A percentile compares a stretch with the other conserved stretches of the same genome.
Conservation (phyloP, 2,329 filamentous ascomycete genomes). For the Venturia effusa region DNA sequence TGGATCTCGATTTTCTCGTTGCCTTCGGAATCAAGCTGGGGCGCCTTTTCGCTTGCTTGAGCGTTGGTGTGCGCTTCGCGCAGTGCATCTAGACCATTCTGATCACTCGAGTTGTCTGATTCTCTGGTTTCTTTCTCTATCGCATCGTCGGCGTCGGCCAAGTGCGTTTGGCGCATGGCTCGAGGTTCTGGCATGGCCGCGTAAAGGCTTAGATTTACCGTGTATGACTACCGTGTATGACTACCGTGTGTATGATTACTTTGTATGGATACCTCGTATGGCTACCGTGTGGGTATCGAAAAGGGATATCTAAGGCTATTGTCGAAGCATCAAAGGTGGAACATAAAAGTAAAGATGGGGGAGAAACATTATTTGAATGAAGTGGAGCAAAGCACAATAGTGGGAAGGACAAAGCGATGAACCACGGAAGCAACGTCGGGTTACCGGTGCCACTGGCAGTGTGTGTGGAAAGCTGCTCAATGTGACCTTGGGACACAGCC, state of each 20-base stretch:
- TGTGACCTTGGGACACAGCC: background rate
- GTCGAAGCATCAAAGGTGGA: background rate
- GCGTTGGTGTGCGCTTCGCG: background rate
- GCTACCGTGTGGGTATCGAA: no score
- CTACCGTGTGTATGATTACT: no score
- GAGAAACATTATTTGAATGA: background rate
- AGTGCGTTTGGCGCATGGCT: background rate
- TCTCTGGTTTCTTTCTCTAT: background rate
- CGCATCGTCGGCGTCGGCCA: background rate
- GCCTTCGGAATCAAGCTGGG: background rate
- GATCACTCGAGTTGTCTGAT: background rate
- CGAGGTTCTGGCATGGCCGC: background rate
- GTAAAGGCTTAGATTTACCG: background rate
- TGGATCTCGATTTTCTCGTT: constrained; percentile 30
- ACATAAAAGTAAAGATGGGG: background rate
- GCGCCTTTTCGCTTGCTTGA: background rate
- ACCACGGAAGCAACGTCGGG: background rate
- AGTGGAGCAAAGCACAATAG: background rate
- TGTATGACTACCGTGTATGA: no score
- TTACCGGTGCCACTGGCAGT: background rate
- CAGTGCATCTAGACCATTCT: background rate
- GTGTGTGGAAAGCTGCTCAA: background rate
- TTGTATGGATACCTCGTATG: no score
- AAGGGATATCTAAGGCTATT: background rate
- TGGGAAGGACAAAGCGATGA: background rate